phyloP scores from a whole-genome alignment of 2,329 filamentous ascomycete genomes.

The Phialophora macrospora region DNA sequence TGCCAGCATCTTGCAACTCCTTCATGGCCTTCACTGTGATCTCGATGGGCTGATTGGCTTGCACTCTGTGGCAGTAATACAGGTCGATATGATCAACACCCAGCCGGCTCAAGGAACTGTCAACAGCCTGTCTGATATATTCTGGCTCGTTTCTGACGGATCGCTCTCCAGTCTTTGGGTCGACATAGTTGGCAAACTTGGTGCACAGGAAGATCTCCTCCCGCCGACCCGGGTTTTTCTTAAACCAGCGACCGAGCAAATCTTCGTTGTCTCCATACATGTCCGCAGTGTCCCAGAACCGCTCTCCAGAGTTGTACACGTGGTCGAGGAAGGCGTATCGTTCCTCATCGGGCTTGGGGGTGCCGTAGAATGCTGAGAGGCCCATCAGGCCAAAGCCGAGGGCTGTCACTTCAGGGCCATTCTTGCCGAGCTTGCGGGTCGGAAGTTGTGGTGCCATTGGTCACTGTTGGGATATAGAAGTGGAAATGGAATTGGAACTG shows the following conservation, averaged over 20 bases:
- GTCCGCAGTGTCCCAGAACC: constrained; percentile 46
- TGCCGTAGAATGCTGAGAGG: constrained; percentile 52
- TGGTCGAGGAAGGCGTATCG: constrained; percentile 52
- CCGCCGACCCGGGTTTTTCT: constrained; percentile 35
- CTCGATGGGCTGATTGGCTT: constrained; percentile 45
- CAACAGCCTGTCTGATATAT: constrained; percentile 42
- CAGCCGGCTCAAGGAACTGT: constrained; percentile 42
- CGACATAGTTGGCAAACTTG: constrained; percentile 38
- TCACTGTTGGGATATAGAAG: neutral
- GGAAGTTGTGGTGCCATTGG: constrained; percentile 32
- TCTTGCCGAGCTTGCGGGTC: constrained; percentile 41
- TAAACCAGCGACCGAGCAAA: constrained; percentile 43
- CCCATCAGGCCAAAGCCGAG: constrained; percentile 41
- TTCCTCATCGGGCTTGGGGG: constrained; percentile 53
- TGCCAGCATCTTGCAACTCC: constrained; percentile 54
- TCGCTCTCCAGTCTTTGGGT: constrained; percentile 35
- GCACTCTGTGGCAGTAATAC: constrained; percentile 52
- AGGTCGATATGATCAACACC: constrained; percentile 50
- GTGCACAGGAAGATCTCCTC: constrained; percentile 40
- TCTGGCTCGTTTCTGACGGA: constrained; percentile 40
- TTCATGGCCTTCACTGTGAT: constrained; percentile 49
- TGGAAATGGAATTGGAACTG: neutral
- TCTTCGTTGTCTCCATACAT: constrained; percentile 44
- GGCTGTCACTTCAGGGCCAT: constrained; percentile 42
- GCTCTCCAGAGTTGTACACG: constrained; percentile 42